phyloP scores from a whole-genome alignment of 768 basidiomycete genomes.

The Rhizopogon sp. region DNA sequence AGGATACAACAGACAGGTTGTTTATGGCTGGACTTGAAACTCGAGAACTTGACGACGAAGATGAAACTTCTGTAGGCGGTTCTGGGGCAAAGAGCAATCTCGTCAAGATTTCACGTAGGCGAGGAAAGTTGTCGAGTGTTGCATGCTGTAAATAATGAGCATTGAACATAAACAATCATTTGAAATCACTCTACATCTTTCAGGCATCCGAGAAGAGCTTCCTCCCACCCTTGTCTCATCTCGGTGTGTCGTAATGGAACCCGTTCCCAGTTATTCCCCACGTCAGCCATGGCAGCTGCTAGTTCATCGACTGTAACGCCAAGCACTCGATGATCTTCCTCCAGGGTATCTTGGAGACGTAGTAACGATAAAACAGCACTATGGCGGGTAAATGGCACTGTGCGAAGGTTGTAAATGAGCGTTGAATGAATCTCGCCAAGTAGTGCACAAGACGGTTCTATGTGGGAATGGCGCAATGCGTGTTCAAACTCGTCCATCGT shows the following conservation, averaged over 20 bases:
- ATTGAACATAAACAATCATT: neutral
- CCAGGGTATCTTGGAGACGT: constrained; percentile 31
- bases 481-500: constrained; percentile 92
- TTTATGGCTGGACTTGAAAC: constrained; percentile 42
- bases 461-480: constrained; percentile 70
- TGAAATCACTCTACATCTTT: constrained; percentile 69
- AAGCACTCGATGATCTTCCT: constrained; percentile 39
- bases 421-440: constrained; percentile 86
- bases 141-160: constrained; percentile 57
- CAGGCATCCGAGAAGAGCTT: constrained; percentile 81
- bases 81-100: constrained; percentile 70
- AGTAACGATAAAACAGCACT: constrained; percentile 68
- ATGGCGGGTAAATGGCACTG: constrained; percentile 71
- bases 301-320: constrained; percentile 63
- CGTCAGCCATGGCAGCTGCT: constrained; percentile 64
- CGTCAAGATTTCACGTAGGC: constrained; percentile 65
- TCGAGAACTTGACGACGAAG: constrained; percentile 43
- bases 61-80: constrained; percentile 31
- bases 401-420: constrained; percentile 86
- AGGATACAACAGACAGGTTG: constrained; percentile 36
- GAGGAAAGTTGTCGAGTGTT: constrained; percentile 65
- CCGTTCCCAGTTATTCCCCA: constrained; percentile 85
- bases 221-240: constrained; percentile 86
- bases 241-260: constrained; percentile 69
- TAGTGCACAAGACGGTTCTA: constrained; percentile 68